Conservation (phyloP, 192 early-diverging fungal genomes). For the Backusella parvicylindrica region DNA sequence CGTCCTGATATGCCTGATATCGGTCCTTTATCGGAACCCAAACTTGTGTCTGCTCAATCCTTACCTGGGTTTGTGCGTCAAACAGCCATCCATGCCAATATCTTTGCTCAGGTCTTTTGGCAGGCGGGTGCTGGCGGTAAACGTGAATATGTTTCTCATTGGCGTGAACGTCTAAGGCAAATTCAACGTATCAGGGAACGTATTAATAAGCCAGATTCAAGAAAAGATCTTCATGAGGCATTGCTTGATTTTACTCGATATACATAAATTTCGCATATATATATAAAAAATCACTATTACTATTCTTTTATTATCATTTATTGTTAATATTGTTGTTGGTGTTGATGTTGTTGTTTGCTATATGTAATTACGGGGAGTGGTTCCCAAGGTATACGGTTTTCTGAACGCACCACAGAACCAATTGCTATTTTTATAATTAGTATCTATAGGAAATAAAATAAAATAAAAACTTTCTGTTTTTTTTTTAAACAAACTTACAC, state of each 20-base stretch:
- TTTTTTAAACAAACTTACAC: slow-evolving; percentile 38
- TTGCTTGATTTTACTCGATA: slow-evolving; percentile 59
- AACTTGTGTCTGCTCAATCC: slow-evolving; percentile 75
- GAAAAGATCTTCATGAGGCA: slow-evolving; percentile 28
- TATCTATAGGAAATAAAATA: too few species aligned
- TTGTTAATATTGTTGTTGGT: too few species aligned
- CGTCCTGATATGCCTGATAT: slow-evolving; percentile 78
- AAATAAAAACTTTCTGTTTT: not conserved
- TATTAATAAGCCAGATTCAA: slow-evolving; percentile 7
- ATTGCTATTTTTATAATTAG: slow-evolving; percentile 27
- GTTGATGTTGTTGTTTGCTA: not conserved
- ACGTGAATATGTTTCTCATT: slow-evolving; percentile 83
- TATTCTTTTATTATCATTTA: not conserved
- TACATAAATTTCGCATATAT: slow-evolving; percentile 30
- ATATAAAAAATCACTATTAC: not conserved
- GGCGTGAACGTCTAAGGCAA: slow-evolving; percentile 83
- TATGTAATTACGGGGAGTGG: not conserved
- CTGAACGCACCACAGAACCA: slow-evolving; percentile 52
- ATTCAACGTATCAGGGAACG: slow-evolving; percentile 80
- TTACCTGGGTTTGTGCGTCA: slow-evolving; percentile 81
- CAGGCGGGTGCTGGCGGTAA: slow-evolving; percentile 59
- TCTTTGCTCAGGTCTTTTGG: slow-evolving; percentile 84
- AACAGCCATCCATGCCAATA: slow-evolving; percentile 83
- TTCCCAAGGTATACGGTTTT: slow-evolving; percentile 18
- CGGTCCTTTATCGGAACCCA: slow-evolving; percentile 76